phyloP scores from a whole-genome alignment of 148 eudicot species.

The Persicaria maculosa region DNA sequence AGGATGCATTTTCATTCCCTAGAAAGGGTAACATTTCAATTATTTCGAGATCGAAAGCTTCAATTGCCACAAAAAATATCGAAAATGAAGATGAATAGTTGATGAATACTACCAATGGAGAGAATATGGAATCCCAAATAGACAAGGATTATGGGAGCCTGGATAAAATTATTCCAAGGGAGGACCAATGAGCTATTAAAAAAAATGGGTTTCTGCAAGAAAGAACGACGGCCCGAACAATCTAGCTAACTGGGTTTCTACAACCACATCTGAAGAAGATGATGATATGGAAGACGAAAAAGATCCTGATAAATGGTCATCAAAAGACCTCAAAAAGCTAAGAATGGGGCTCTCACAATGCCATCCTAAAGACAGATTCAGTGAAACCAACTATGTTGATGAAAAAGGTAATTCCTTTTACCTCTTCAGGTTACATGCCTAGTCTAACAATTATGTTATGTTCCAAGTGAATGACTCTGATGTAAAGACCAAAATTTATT shows the following conservation, averaged over 20 bases:
- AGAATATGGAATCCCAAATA: slow-evolving; percentile 26
- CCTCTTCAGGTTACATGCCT: neutral
- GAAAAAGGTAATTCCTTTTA: slow-evolving; percentile 57
- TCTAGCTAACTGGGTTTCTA: slow-evolving; percentile 86
- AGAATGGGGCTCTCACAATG: slow-evolving; percentile 87
- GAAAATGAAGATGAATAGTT: slow-evolving; percentile 8
- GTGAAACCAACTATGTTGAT: slow-evolving; percentile 51
- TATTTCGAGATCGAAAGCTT: slow-evolving; percentile 37
- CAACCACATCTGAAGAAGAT: slow-evolving; percentile 97
- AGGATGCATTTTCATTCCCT: too few relatives aligned
- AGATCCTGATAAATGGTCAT: slow-evolving; percentile 64
- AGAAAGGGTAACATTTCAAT: too few relatives aligned
- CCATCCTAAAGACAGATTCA: slow-evolving; percentile 69
- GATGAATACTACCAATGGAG: slow-evolving; percentile 11
- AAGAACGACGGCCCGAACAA: slow-evolving; percentile 64
- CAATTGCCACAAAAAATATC: slow-evolving; percentile 31
- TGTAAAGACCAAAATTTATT: too few relatives aligned
- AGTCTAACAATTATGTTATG: neutral
- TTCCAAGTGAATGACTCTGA: neutral
- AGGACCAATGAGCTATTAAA: slow-evolving; percentile 45
- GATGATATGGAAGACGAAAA: slow-evolving; percentile 93
- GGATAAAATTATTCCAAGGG: slow-evolving; percentile 35
- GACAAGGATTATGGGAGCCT: slow-evolving; percentile 27
- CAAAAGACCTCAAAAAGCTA: slow-evolving; percentile 83
- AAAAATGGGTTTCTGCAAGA: slow-evolving; percentile 89